Percentiles rank a stretch among this genome's conserved stretches.
Evolutionary conservation across 106 monocot species (phyloP).

Genomic region (Dendrobium officinale): DNA sequence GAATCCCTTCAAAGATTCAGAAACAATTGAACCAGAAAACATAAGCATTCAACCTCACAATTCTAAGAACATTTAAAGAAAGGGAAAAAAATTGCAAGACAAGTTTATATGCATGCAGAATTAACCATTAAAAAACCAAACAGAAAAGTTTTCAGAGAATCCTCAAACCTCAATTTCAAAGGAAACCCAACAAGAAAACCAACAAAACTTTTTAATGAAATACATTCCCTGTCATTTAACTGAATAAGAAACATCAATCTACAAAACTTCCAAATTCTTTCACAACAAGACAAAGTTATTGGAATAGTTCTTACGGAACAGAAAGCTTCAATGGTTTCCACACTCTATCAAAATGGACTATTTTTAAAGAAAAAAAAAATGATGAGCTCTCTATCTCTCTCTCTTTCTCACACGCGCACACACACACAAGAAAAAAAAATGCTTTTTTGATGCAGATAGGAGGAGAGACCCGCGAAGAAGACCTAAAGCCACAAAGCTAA

Average conservation of each 20-base stretch:
- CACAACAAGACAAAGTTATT: not conserved
- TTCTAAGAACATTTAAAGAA: not conserved
- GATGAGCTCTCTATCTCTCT: too few species aligned
- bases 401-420: too few species aligned
- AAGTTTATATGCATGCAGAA: not conserved
- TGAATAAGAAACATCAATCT: not conserved
- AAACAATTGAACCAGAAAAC: not conserved
- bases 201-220: not conserved
- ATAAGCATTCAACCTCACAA: not conserved
- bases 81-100: not conserved
- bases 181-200: not conserved
- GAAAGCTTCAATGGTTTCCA: not conserved
- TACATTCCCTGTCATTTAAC: not conserved
- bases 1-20: not conserved
- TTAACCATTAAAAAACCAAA: too few species aligned
- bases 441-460: too few species aligned
- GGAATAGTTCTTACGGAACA: not conserved
- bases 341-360: not conserved
- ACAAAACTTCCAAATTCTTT: not conserved
- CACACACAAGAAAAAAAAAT: too few species aligned
- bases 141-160: not conserved
- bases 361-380: not conserved
- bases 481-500: not conserved
- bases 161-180: not conserved
- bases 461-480: not conserved